Evolutionary conservation across 1,139 yeast species (phyloP).

Genomic region (Hansenula anomala): DNA sequence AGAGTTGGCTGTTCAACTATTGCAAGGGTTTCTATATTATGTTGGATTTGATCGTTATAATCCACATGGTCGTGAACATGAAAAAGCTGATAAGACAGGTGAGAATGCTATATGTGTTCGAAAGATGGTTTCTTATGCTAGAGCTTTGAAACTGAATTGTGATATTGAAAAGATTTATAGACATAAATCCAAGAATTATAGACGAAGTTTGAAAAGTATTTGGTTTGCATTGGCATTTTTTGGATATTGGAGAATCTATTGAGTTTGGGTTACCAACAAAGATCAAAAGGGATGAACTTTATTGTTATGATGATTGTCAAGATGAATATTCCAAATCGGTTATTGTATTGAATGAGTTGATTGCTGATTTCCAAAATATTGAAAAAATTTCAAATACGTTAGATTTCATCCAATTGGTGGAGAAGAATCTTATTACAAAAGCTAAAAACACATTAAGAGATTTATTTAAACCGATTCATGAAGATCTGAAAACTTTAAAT

Average conservation of each 20-base stretch:
- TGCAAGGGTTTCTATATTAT: neutral
- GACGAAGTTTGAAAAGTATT: slow-evolving; percentile 1
- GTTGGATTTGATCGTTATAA: slow-evolving; percentile 1
- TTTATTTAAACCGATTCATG: neutral
- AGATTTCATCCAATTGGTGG: neutral
- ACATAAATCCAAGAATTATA: neutral
- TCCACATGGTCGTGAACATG: slow-evolving; percentile 1
- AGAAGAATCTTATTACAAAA: neutral
- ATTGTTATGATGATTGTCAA: neutral
- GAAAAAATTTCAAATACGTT: neutral
- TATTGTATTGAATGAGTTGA: neutral
- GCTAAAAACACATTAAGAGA: neutral
- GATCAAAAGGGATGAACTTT: neutral
- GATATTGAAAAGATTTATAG: slow-evolving; percentile 1
- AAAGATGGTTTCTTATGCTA: neutral
- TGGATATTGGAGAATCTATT: neutral
- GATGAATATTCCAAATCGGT: neutral
- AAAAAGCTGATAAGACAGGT: neutral
- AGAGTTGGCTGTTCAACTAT: neutral
- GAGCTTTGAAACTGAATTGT: neutral
- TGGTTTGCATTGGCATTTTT: slow-evolving; percentile 1
- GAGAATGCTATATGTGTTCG: neutral
- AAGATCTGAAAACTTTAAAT: neutral
- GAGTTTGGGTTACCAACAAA: slow-evolving; percentile 1
- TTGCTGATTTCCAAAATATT: neutral